Base-by-base conservation (phyloP, 805 yeast species). In the Saccharomyces mikatae region DNA sequence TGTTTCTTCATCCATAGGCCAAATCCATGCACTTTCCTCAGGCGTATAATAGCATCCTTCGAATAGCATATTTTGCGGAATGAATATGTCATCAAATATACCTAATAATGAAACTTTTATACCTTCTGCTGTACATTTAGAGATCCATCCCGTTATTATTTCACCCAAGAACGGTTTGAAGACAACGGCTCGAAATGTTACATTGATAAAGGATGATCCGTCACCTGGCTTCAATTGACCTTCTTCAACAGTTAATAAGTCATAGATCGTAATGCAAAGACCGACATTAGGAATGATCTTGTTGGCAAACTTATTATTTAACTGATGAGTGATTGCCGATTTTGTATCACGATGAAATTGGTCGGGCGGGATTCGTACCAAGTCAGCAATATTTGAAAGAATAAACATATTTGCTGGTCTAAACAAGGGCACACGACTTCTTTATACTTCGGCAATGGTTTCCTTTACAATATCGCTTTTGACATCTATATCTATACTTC, bases 91-190 rank as follows among this genome's bases (percentile, higher is more conserved):
- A 68, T 90, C 90, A 67, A 94, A 94, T 69, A 94, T 87, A 58
- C 87, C 96, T 78, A 89, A 78, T 10, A 65, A 51, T 13, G 69
- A 64, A 21, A 76, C 83, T 67, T 88, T 86, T 57, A 94, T 82
- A 2, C 99, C 99, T 52, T 90, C 95, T 24, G 82, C 80, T 3
- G 90, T 80, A 72, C 96, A 88, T 60, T 89, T 87, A 46, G 89
- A 83, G 32, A 94, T 89, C 92, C 96, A 89, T 1, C 99, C 99
- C 0, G 90, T 84, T 27, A 94, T 69, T 6, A 92, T 81, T 68
- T 94, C 99, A 9, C 99, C 99, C 1, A 89, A 84, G 70, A 92
- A 92, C 0, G 99, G 99, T 60, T 91, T 87, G 78, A 94, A 94
- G 1, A 92, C 84, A 9, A 91, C 75, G 49, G 86, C 76, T 51